A percentile compares a stretch with the other conserved stretches of the same genome.
phyloP scores from a whole-genome alignment of 768 basidiomycete species.

The Agrocybe pediades region DNA sequence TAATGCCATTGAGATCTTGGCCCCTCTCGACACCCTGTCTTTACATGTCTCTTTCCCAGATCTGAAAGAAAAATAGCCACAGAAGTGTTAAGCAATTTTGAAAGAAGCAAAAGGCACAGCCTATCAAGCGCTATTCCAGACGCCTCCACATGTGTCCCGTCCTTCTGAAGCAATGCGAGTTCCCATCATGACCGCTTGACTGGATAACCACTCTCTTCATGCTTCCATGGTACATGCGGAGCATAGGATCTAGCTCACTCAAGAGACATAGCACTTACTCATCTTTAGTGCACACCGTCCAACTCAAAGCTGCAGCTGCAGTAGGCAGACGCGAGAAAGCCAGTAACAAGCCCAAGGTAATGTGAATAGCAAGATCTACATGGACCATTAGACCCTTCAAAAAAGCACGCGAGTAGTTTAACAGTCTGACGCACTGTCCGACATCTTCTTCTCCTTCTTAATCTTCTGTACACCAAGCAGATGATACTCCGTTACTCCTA shows the following conservation, averaged over 20 bases:
- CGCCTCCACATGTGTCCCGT: too few species aligned
- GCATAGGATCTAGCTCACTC: neutral
- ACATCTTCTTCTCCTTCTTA: slow-evolving; percentile 9
- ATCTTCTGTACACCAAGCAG: slow-evolving; percentile 1
- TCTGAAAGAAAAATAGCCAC: slow-evolving; percentile 11
- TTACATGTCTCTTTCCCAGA: slow-evolving; percentile 18
- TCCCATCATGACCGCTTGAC: neutral
- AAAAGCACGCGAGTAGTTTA: neutral
- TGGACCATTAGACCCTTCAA: neutral
- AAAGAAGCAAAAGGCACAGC: neutral
- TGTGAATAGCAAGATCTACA: slow-evolving; percentile 18
- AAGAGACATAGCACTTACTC: slow-evolving; percentile 18
- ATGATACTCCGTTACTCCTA: too few species aligned
- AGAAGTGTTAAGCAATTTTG: neutral
- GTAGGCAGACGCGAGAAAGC: slow-evolving; percentile 21
- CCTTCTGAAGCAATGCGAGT: too few species aligned
- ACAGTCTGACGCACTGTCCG: slow-evolving; percentile 11
- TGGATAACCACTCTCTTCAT: neutral
- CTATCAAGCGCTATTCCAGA: too few species aligned
- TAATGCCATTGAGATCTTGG: slow-evolving; percentile 23
- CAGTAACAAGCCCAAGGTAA: slow-evolving; percentile 18
- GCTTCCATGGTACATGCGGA: neutral
- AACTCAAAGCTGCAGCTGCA: slow-evolving; percentile 24
- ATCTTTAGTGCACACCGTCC: slow-evolving; percentile 24
- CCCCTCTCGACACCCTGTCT: slow-evolving; percentile 17